phyloP scores from a whole-genome alignment of 805 yeast genomes.

The Nakazawaea molendinolei region DNA sequence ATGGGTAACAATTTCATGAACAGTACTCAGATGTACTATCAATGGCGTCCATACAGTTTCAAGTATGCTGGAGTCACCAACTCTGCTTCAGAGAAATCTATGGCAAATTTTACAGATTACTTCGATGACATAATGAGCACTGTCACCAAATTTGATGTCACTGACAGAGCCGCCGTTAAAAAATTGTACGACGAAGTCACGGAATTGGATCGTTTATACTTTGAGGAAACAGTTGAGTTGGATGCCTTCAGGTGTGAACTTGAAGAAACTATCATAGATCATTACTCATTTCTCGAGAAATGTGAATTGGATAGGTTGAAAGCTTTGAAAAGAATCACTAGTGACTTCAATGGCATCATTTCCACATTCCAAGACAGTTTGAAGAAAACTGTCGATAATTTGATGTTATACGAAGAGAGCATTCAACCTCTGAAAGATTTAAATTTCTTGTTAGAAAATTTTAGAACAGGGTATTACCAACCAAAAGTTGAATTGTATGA shows the following conservation, averaged over 20 bases:
- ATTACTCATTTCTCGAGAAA: constrained; percentile 68
- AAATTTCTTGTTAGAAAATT: constrained; percentile 56
- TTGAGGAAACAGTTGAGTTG: constrained; percentile 44
- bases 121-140: constrained; percentile 11
- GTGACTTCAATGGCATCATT: constrained; percentile 64
- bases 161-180: constrained; percentile 45
- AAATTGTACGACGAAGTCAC: constrained; percentile 52
- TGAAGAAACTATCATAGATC: constrained; percentile 69
- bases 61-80: constrained; percentile 35
- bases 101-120: constrained; percentile 8
- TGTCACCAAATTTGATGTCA: constrained; percentile 8
- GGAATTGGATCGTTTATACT: constrained; percentile 50
- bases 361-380: constrained; percentile 53
- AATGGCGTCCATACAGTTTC: constrained; percentile 72
- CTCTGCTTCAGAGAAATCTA: constrained; percentile 19
- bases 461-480: constrained; percentile 66
- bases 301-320: constrained; percentile 74
- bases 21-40: constrained; percentile 67
- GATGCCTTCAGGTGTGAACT: constrained; percentile 66
- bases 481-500: constrained; percentile 74
- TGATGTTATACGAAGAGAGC: constrained; percentile 59
- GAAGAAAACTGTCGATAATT: constrained; percentile 53
- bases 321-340: constrained; percentile 69
- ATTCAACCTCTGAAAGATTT: constrained; percentile 68
- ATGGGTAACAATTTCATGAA: constrained; percentile 59